Evolutionary conservation across 352 stramenopile species (phyloP).

Genomic region (Phytopythium kandeliae): DNA sequence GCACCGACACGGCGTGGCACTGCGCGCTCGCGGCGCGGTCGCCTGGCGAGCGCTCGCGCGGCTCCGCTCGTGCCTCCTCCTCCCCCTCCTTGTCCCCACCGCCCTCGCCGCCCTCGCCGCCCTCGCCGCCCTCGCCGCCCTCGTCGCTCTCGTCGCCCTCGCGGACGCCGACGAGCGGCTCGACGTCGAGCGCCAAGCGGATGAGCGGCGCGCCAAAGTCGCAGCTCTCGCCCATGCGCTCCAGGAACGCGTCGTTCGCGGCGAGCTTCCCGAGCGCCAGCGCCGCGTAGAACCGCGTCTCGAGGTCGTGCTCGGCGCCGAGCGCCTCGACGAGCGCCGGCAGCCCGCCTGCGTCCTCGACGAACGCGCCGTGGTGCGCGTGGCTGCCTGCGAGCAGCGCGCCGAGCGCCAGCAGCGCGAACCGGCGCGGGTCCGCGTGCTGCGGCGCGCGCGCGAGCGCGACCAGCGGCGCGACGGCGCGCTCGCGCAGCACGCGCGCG

Average conservation of each 20-base stretch:
- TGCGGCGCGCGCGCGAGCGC: constrained; percentile 31
- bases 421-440: constrained; percentile 53
- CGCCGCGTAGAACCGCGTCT: constrained; percentile 91
- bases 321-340: constrained; percentile 66
- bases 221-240: constrained; percentile 49
- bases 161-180: no score
- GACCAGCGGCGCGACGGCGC: constrained; percentile 54
- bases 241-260: constrained; percentile 65
- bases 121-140: no score
- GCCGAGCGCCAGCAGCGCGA: constrained; percentile 81
- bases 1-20: constrained; percentile 88
- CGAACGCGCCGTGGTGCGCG: constrained; percentile 60
- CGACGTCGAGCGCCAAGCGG: constrained; percentile 46
- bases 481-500: constrained; percentile 53
- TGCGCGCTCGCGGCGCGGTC: constrained; percentile 45
- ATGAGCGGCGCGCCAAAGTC: constrained; percentile 46
- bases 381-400: constrained; percentile 65
- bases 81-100: neutral
- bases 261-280: constrained; percentile 93
- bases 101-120: no score
- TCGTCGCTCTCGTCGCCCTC: no score
- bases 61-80: neutral
- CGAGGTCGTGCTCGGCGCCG: constrained; percentile 58
- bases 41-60: neutral
- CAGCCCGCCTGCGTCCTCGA: constrained; percentile 59